phyloP scores from a whole-genome alignment of 1,284 basidiomycete genomes.

The Apiotrichum porosum region DNA sequence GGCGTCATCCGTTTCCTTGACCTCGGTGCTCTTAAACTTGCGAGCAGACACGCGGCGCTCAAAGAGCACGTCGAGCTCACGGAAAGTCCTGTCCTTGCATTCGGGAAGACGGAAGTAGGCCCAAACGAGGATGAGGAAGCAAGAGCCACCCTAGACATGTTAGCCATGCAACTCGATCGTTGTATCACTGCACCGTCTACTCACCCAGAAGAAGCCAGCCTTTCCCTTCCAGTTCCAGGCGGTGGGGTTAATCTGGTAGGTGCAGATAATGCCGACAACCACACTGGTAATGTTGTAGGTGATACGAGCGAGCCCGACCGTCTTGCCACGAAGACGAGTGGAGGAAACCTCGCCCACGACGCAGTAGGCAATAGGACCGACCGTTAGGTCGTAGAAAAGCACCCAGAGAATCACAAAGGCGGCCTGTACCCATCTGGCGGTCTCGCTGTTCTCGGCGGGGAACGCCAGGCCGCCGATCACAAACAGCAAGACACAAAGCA shows the following conservation, averaged over 20 bases:
- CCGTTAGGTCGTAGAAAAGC: slow-evolving; percentile 17
- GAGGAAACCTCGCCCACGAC: slow-evolving; percentile 49
- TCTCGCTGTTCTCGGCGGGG: neutral
- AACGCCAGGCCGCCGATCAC: slow-evolving; percentile 42
- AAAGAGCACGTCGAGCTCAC: slow-evolving; percentile 44
- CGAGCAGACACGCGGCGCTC: slow-evolving; percentile 34
- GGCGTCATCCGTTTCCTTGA: slow-evolving; percentile 26
- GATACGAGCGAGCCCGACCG: slow-evolving; percentile 50
- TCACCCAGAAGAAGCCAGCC: slow-evolving; percentile 37
- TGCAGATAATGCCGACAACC: slow-evolving; percentile 16
- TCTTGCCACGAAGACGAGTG: slow-evolving; percentile 49
- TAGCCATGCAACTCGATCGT: neutral
- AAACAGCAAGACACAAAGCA: slow-evolving; percentile 45
- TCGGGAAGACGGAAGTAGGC: slow-evolving; percentile 47
- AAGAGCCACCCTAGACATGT: slow-evolving; percentile 28
- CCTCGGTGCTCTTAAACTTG: slow-evolving; percentile 37
- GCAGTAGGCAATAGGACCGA: slow-evolving; percentile 35
- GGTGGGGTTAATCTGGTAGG: slow-evolving; percentile 19
- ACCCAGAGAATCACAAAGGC: slow-evolving; percentile 16
- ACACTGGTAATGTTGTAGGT: slow-evolving; percentile 46
- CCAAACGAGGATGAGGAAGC: slow-evolving; percentile 13
- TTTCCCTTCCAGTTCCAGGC: slow-evolving; percentile 27
- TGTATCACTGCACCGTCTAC: too few relatives aligned
- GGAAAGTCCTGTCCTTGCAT: slow-evolving; percentile 42
- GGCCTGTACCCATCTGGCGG: slow-evolving; percentile 5